Evolutionary conservation across 2,329 filamentous ascomycete species (phyloP), one percentile per base, ranked within the genome.

Genomic region (Talaromyces sp.): DNA sequence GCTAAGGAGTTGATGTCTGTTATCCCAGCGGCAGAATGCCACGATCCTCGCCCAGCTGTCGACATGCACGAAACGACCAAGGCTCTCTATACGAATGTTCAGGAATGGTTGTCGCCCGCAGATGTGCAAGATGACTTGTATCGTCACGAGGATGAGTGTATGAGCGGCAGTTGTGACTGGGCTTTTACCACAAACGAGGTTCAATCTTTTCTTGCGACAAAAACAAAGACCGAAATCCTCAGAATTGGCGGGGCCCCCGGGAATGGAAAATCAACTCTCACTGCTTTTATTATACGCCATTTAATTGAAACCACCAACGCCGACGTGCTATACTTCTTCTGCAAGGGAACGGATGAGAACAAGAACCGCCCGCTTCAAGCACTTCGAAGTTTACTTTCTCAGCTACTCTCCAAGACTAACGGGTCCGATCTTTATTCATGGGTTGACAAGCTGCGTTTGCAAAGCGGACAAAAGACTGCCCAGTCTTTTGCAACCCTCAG

Each of bases 1-100:
- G 56, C 65, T 23, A 67, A 67, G 44, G 64, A 65, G 34, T 31
- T 67, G n/a, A 47, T 67, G 16, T n/a, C 59, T 28, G 47, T 56
- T 53, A 42, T 56, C 55, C 50, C 56, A 36, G 40, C 47, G 47
- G 44, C 42, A 36, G 61, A 61, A 36, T 27, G 34, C 33, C 60
- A 59, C 30, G 40, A 55, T 55, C 16, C 27, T 34, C 31, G 36
- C 10, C 12, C 27, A 31, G 27, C 10, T 30, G 30, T 16, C 10
- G 14, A 53, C 30, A n/a, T 7, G 6, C 50, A n/a, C 7, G 50
- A 53, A 53, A 16, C 30, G 28, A 53, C 12, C 9, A 14, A 47
- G n/a, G 23, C 10, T 18, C 44, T 47, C 10, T 27, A 27, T 47
- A 8, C n/a, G 8, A 27, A 51, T 28, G 56, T 58, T 16, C 56